These are phyloP conservation scores for Hypoxylon sp. DNA, from an alignment of 2,329 filamentous ascomycete species.

Conservation along the genomic window DNA sequence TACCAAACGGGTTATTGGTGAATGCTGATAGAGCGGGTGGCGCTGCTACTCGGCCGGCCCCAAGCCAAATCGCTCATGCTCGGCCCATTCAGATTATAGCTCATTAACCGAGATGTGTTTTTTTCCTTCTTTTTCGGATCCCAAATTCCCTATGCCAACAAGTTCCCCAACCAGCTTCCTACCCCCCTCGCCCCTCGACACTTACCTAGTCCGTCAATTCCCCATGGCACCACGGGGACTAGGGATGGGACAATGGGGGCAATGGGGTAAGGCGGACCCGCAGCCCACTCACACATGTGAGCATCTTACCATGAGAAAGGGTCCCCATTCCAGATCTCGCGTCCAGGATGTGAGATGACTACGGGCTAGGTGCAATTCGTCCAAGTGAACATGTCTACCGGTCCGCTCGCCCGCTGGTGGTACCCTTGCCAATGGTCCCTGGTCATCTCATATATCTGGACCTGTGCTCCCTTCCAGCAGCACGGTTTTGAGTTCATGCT, in stretches of 20 bases:
- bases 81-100: constrained; percentile 42
- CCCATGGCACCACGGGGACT: constrained; percentile 41
- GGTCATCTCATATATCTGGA: constrained; percentile 46
- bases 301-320: constrained; percentile 44
- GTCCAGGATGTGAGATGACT: constrained; percentile 37
- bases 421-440: constrained; percentile 35
- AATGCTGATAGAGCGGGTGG: constrained; percentile 21
- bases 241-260: constrained; percentile 43
- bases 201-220: constrained; percentile 29
- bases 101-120: constrained; percentile 44
- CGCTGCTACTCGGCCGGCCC: constrained; percentile 27
- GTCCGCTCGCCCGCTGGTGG: constrained; percentile 49
- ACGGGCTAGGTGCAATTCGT: constrained; percentile 36
- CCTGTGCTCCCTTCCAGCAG: constrained; percentile 22
- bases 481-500: constrained; percentile 9
- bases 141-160: constrained; percentile 19
- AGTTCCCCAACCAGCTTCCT: constrained; percentile 7
- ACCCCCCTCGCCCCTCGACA: constrained; percentile 26
- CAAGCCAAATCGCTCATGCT: constrained; percentile 34
- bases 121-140: constrained; percentile 23
- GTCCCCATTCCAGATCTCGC: constrained; percentile 46
- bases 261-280: constrained; percentile 45
- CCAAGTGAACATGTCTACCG: constrained; percentile 44
- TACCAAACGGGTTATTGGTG: constrained; percentile 25
- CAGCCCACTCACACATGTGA: constrained; percentile 44